phyloP scores from a whole-genome alignment of 805 yeast species.

The Kregervanrija fluxuum region DNA sequence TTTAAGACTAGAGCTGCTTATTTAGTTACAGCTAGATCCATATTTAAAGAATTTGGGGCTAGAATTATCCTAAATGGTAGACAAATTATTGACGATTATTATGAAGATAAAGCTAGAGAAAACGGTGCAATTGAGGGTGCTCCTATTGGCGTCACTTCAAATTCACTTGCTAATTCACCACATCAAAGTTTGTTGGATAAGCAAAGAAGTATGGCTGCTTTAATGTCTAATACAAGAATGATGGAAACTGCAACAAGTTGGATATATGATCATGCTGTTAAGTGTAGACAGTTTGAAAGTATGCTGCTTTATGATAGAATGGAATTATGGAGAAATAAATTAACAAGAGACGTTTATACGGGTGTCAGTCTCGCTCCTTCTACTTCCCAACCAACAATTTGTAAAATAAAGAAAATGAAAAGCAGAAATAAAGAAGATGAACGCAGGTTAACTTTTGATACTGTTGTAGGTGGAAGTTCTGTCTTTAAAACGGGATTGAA shows the following conservation, averaged over 20 bases:
- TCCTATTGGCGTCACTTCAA: slow-evolving; percentile 16
- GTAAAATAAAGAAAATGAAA: slow-evolving; percentile 24
- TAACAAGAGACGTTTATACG: slow-evolving; percentile 74
- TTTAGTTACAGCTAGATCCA: slow-evolving; percentile 82
- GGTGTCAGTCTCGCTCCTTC: slow-evolving; percentile 72
- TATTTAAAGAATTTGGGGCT: slow-evolving; percentile 89
- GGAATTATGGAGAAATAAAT: slow-evolving; percentile 42
- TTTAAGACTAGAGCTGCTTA: slow-evolving; percentile 88
- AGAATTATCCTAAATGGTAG: slow-evolving; percentile 72
- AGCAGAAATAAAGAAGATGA: slow-evolving; percentile 17
- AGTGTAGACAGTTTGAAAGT: slow-evolving; percentile 66
- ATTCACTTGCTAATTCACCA: neutral
- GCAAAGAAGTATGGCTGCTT: slow-evolving; percentile 5
- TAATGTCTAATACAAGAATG: slow-evolving; percentile 6
- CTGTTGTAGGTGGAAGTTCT: slow-evolving; percentile 32
- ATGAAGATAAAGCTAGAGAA: slow-evolving; percentile 52
- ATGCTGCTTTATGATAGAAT: slow-evolving; percentile 51
- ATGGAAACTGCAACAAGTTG: slow-evolving; percentile 34
- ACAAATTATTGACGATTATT: slow-evolving; percentile 81
- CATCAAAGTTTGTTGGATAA: slow-evolving; percentile 2
- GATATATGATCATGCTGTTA: slow-evolving; percentile 79
- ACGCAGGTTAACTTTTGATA: slow-evolving; percentile 37
- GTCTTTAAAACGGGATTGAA: slow-evolving; percentile 56
- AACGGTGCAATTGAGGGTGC: slow-evolving; percentile 67
- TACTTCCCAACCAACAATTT: slow-evolving; percentile 62